Base-by-base conservation (phyloP, 768 basidiomycete species). In the Melanogaster broomeanus region DNA sequence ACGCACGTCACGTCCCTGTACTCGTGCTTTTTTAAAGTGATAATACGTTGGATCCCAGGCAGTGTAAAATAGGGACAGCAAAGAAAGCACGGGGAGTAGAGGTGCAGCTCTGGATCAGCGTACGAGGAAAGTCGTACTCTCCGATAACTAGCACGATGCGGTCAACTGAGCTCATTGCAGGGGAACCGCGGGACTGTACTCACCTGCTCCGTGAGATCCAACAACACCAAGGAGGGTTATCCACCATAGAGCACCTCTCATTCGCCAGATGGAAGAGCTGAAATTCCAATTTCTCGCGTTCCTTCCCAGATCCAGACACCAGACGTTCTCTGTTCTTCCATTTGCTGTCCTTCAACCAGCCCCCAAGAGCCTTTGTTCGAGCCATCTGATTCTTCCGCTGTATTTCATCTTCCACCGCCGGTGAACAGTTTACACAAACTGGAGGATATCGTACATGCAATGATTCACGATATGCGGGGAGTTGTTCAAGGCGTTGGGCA, bases 1-100 rank as follows among this genome's bases (percentile, higher is more conserved):
- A 43, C 87, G 81, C 21, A 91, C 76, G 54, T 84, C 79, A 18
- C 88, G 81, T 2, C 90, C 88, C 72, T 91, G 88, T 37, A 79
- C 72, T 58, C 81, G 78, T 12, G 85, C 83, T 57, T 72, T 77
- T 56, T 77, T 77, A 48, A 81, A 72, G 10, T 79, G 73, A 21
- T 78, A 69, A 67, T 92, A 93, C 18, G 88, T 88, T 12, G 91
- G 93, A 63, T 96, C 85, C 93, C 93, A 96, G 2, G 78, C 82
- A 1, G 84, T 83, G 87, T 93, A 95, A 6, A 87, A 61, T 15
- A 93, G 62, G 18, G 92, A 92, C 15, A 81, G 11, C 1, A 84
- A 39, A 25, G 75, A 69, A 18, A 88, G 39, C 4, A 74, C 25
- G 3, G 88, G 84, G 45, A 87, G 70, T 5, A 64, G 54, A 10